These are phyloP conservation scores for Cercospora sp. DNA, from an alignment of 2,329 filamentous ascomycete genomes.

Conservation along the genomic window DNA sequence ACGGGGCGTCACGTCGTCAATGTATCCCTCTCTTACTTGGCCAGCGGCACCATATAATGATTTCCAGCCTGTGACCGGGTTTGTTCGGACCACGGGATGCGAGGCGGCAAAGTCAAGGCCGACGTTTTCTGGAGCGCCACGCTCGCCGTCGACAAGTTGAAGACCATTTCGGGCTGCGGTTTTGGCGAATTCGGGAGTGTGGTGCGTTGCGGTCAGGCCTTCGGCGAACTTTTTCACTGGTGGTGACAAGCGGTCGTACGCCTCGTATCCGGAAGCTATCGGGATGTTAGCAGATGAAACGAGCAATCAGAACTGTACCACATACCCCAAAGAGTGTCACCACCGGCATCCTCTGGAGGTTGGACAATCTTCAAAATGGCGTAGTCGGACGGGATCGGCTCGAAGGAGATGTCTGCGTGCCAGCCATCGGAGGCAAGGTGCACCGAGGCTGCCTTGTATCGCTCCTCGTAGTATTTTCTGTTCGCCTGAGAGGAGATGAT, in stretches of 20 bases:
- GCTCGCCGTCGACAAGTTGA: slow-evolving; percentile 31
- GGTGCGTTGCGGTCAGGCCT: slow-evolving; percentile 57
- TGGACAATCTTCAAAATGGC: slow-evolving; percentile 59
- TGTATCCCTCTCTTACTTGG: slow-evolving; percentile 47
- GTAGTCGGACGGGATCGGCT: slow-evolving; percentile 64
- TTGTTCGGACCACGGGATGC: slow-evolving; percentile 58
- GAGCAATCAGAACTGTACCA: not conserved
- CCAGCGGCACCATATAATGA: slow-evolving; percentile 53
- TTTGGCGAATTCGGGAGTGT: slow-evolving; percentile 28
- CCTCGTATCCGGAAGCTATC: slow-evolving; percentile 60
- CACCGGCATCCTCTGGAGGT: slow-evolving; percentile 55
- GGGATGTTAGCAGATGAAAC: not conserved
- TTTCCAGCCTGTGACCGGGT: slow-evolving; percentile 65
- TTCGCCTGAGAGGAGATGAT: slow-evolving; percentile 62
- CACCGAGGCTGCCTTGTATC: slow-evolving; percentile 18
- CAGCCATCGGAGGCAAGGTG: slow-evolving; percentile 17
- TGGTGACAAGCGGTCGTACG: slow-evolving; percentile 63
- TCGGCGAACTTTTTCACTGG: slow-evolving; percentile 61
- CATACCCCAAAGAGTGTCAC: slow-evolving; percentile 60
- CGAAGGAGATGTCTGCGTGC: slow-evolving; percentile 61
- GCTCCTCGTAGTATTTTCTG: slow-evolving; percentile 29
- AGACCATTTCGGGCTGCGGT: slow-evolving; percentile 38
- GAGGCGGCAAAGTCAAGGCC: slow-evolving; percentile 19
- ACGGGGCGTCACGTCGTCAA: slow-evolving; percentile 51
- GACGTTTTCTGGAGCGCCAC: slow-evolving; percentile 27